Percentiles rank a stretch among this genome's conserved stretches.
Conservation (phyloP, 768 basidiomycete genomes). For the Boletus sp. region DNA sequence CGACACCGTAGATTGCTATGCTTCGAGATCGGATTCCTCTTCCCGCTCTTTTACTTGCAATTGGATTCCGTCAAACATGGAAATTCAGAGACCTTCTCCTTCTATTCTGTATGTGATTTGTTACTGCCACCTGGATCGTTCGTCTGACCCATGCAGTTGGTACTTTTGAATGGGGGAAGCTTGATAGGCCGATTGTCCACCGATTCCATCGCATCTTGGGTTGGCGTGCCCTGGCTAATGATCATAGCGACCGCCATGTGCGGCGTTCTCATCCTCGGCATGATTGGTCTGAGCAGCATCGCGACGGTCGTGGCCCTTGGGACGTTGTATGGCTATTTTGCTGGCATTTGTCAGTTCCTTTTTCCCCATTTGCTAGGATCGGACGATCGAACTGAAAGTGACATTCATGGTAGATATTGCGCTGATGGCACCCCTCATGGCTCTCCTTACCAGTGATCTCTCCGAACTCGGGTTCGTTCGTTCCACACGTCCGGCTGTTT, state of each 20-base stretch:
- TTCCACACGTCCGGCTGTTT: background rate
- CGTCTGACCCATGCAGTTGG: slow-evolving; percentile 32
- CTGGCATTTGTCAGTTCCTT: slow-evolving; percentile 37
- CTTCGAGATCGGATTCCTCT: slow-evolving; percentile 44
- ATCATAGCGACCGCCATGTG: slow-evolving; percentile 33
- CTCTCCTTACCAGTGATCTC: slow-evolving; percentile 24
- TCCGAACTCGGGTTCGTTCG: slow-evolving; percentile 45
- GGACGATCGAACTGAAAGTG: background rate
- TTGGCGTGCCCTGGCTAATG: slow-evolving; percentile 46
- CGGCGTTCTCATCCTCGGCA: slow-evolving; percentile 23
- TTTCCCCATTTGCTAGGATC: background rate
- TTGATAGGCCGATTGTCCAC: slow-evolving; percentile 39
- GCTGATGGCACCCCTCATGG: slow-evolving; percentile 37
- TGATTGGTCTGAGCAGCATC: slow-evolving; percentile 28
- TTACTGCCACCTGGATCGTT: no score
- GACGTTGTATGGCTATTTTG: slow-evolving; percentile 46
- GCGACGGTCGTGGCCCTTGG: slow-evolving; percentile 39
- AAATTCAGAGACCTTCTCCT: slow-evolving; percentile 36
- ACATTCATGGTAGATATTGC: slow-evolving; percentile 30
- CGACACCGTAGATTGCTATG: slow-evolving; percentile 10
- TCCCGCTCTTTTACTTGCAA: slow-evolving; percentile 29
- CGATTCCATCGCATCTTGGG: slow-evolving; percentile 31
- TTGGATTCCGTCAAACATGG: background rate
- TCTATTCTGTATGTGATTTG: slow-evolving; percentile 44
- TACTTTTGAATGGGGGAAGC: slow-evolving; percentile 52